These are phyloP conservation scores for Stephanodiscus triporus DNA, from an alignment of 108 stramenopile species.

Conservation along the genomic window DNA sequence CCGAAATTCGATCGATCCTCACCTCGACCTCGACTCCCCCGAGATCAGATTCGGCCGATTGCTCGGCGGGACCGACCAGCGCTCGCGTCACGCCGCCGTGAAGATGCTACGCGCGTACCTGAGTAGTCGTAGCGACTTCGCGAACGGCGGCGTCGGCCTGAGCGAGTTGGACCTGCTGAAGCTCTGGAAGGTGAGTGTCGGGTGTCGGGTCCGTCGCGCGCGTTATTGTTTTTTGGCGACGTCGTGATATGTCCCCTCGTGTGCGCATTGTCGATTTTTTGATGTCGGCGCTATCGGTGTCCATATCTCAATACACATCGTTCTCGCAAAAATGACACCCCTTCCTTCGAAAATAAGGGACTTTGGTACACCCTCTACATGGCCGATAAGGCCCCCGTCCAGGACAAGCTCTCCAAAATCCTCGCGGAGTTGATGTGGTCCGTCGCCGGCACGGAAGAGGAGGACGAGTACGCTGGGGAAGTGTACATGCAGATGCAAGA, in stretches of 20 bases:
- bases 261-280: too few relatives aligned
- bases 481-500: conserved; percentile 72
- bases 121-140: conserved; percentile 59
- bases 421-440: conserved; percentile 85
- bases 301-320: neutral
- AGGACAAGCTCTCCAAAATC: conserved; percentile 81
- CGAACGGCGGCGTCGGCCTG: conserved; percentile 59
- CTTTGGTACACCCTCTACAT: conserved; percentile 93
- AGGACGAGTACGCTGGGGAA: conserved; percentile 85
- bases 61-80: conserved; percentile 75
- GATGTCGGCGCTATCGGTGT: neutral
- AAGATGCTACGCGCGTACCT: conserved; percentile 70
- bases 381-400: conserved; percentile 89
- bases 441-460: conserved; percentile 84
- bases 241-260: neutral
- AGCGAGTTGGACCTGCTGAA: conserved; percentile 89
- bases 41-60: conserved; percentile 79
- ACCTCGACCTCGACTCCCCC: conserved; percentile 71
- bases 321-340: neutral
- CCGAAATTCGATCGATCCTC: conserved; percentile 49
- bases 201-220: neutral
- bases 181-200: conserved; percentile 79
- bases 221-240: conserved; percentile 3
- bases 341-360: conserved; percentile 36
- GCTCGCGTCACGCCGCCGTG: conserved; percentile 75